Conservation (phyloP, 164 flowering plant species). For the Hamamelis virginiana region DNA sequence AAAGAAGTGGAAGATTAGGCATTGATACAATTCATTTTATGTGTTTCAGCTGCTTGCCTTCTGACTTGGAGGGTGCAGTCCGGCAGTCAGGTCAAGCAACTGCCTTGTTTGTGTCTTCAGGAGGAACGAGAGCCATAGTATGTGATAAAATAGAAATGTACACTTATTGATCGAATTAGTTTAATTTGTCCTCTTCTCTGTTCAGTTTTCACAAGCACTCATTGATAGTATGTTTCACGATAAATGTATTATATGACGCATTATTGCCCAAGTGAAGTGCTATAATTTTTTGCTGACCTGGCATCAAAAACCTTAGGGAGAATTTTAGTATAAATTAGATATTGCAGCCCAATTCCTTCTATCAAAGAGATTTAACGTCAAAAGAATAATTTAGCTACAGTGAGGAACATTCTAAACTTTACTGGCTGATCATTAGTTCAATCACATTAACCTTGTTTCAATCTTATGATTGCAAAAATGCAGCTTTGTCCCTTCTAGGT, state of each 20-base stretch:
- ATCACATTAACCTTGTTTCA: too few relatives aligned
- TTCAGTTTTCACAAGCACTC: background rate
- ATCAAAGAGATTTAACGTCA: too few relatives aligned
- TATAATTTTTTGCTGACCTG: background rate
- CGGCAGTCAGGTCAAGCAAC: conserved; percentile 79
- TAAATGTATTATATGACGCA: background rate
- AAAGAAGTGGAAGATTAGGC: background rate
- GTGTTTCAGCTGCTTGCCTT: conserved; percentile 84
- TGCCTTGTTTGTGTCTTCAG: conserved; percentile 71
- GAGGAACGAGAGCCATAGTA: conserved; percentile 96
- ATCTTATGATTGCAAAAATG: too few relatives aligned
- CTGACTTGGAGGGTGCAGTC: conserved; percentile 94
- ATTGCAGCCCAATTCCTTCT: too few relatives aligned
- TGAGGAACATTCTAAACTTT: too few relatives aligned
- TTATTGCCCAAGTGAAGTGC: too few relatives aligned
- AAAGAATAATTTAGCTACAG: too few relatives aligned
- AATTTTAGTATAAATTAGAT: too few relatives aligned
- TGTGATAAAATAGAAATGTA: conserved; percentile 24
- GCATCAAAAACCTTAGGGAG: background rate
- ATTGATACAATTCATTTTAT: conserved; percentile 4
- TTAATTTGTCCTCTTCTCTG: background rate
- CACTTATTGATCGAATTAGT: background rate
- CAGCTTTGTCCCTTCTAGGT: too few relatives aligned
- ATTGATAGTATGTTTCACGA: too few relatives aligned
- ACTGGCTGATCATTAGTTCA: too few relatives aligned